Evolutionary conservation across 176 grass and related monocot species (phyloP).

Genomic region (Rhynchospora pubera): DNA sequence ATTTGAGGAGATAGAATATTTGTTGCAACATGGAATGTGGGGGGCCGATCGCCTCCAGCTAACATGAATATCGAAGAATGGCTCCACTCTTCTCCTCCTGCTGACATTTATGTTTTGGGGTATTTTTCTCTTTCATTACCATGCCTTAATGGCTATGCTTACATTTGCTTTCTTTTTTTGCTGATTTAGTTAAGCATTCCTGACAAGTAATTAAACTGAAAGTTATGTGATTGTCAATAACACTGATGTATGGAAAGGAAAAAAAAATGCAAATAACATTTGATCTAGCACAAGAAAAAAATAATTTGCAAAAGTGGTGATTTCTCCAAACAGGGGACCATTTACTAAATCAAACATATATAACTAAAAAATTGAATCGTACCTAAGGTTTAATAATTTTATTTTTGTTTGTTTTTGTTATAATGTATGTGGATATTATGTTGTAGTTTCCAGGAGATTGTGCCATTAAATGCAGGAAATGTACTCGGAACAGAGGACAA

Average conservation of each 20-base stretch:
- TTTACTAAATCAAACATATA: neutral
- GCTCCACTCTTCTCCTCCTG: constrained; percentile 90
- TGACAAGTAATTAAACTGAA: neutral
- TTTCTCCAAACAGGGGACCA: neutral
- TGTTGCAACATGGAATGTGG: constrained; percentile 97
- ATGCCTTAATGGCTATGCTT: neutral
- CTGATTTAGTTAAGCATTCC: neutral
- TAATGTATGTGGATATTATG: neutral
- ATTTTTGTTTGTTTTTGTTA: neutral
- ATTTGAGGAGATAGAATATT: constrained; percentile 72
- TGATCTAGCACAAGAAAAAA: neutral
- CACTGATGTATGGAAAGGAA: neutral
- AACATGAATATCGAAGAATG: constrained; percentile 91
- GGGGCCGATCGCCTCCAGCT: constrained; percentile 68
- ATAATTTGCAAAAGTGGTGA: neutral
- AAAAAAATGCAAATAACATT: neutral
- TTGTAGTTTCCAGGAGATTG: constrained; percentile 90
- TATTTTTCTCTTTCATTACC: constrained; percentile 11
- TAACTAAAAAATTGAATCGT: neutral
- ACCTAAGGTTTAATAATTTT: neutral
- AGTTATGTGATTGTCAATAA: neutral
- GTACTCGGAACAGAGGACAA: constrained; percentile 98
- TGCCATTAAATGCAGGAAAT: constrained; percentile 86
- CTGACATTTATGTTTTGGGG: constrained; percentile 95
- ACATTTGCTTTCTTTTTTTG: neutral